Base-by-base conservation (phyloP, 2,329 filamentous ascomycete genomes). In the Pochonia chlamydosporia region DNA sequence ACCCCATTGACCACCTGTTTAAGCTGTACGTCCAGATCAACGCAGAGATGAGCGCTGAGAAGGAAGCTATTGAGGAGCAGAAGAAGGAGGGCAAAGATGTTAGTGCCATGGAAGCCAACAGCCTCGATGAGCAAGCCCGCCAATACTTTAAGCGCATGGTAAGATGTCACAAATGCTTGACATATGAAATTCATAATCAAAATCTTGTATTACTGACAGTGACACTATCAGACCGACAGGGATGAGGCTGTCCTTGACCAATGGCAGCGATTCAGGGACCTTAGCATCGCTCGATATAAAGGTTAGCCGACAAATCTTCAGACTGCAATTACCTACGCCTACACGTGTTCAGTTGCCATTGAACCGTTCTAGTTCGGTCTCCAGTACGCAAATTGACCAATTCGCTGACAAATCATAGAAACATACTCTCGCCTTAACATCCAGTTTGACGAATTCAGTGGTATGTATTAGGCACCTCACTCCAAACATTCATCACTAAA, bases 1-100 rank as follows among this genome's bases (percentile, higher is more conserved):
- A 92, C 58, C 87, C 88, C 11, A 89, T 92, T 60, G 86, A 87
- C 64, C 88, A 93, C 63, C 72, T 93, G 9, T 91, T 85, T 64
- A 81, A 90, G 59, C 83, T 93, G 44, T 93, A 92, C 59, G 87
- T 91, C 52, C 79, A 81, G 64, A 89, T 92, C 64, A 89, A 85
- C 65, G 69, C 69, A 49, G 81, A 88, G 42, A 76, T 85, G 61
- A 66, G 72, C 3, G 78, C 74, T 0, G 85, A 91, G 70, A 84
- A 85, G 54, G 84, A 85, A 53, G 63, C 76, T 49, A 79, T 84
- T 21, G 81, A 82, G 56, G 73, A 68, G 36, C 69, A 75, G 54
- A 77, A 79, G 60, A 69, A 72, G 33, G 72, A 71, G 36, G 74
- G 76, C 49, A 70, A 79, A 56, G 76, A 78, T 42, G 69, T 72